A percentile compares a stretch with the other conserved stretches of the same genome.
These are phyloP conservation scores for Spathaspora girioi DNA, from an alignment of 805 yeast species.

Conservation along the genomic window DNA sequence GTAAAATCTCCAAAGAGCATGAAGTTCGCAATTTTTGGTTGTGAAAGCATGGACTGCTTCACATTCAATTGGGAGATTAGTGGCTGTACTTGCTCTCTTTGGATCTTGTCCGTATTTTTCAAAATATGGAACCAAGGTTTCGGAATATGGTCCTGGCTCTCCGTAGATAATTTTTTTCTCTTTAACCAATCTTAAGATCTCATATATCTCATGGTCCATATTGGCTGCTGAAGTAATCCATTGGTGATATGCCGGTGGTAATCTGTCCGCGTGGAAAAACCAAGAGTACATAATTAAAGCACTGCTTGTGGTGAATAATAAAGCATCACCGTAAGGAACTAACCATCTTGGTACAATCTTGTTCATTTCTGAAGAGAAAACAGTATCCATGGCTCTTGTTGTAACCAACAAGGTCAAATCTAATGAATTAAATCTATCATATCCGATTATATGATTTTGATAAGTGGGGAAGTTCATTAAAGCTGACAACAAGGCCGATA, in stretches of 20 bases:
- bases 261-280: conserved; percentile 35
- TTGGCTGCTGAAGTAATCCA: conserved; percentile 51
- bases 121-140: conserved; percentile 29
- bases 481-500: conserved; percentile 26
- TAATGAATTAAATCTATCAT: conserved; percentile 28
- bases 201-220: conserved; percentile 39
- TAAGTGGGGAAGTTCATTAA: conserved; percentile 25
- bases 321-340: conserved; percentile 22
- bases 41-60: conserved; percentile 37
- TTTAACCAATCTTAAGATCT: conserved; percentile 27
- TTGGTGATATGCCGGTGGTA: conserved; percentile 41
- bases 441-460: conserved; percentile 25
- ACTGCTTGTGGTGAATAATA: conserved; percentile 25
- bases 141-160: conserved; percentile 19
- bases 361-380: conserved; percentile 20
- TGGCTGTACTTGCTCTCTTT: conserved; percentile 18
- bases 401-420: conserved; percentile 34
- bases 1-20: conserved; percentile 43
- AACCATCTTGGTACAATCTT: conserved; percentile 16
- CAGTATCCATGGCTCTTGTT: conserved; percentile 34
- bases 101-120: conserved; percentile 30
- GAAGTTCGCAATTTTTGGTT: conserved; percentile 40
- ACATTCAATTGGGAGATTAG: conserved; percentile 35
- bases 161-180: conserved; percentile 34
- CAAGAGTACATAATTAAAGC: conserved; percentile 34